phyloP scores from a whole-genome alignment of 345 rosid species.

The Draba incana region DNA sequence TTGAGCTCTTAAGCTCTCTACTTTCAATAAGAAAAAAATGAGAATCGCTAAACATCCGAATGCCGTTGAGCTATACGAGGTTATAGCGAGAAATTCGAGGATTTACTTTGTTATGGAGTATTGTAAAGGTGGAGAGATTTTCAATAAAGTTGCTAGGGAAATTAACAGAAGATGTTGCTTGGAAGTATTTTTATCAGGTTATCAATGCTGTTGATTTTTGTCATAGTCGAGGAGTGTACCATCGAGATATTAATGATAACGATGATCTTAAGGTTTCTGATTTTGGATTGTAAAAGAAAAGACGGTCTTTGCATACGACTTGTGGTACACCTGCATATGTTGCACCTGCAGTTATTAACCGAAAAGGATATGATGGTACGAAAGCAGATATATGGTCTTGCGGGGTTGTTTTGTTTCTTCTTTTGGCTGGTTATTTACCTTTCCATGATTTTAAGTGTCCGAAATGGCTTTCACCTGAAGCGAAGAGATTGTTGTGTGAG shows the following conservation, averaged over 20 bases:
- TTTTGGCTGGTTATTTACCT: constrained; percentile 78
- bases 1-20: too few species aligned
- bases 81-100: constrained; percentile 74
- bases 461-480: constrained; percentile 63
- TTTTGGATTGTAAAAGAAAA: constrained; percentile 61
- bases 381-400: constrained; percentile 86
- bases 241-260: constrained; percentile 75
- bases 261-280: constrained; percentile 77
- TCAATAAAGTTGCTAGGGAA: constrained; percentile 66
- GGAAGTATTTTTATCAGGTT: constrained; percentile 70
- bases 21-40: too few species aligned
- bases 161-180: constrained; percentile 62
- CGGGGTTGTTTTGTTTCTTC: constrained; percentile 74
- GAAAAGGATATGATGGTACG: constrained; percentile 74
- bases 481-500: constrained; percentile 50
- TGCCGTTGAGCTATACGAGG: constrained; percentile 65
- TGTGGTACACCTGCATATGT: constrained; percentile 88
- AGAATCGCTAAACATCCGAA: constrained; percentile 69
- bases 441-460: constrained; percentile 75
- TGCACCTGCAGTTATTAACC: constrained; percentile 72
- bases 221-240: constrained; percentile 77
- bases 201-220: constrained; percentile 67
- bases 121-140: constrained; percentile 83
- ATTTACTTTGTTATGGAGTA: constrained; percentile 71
- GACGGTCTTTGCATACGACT: constrained; percentile 74